Conservation (phyloP, 768 basidiomycete genomes). For the Russula sp. region DNA sequence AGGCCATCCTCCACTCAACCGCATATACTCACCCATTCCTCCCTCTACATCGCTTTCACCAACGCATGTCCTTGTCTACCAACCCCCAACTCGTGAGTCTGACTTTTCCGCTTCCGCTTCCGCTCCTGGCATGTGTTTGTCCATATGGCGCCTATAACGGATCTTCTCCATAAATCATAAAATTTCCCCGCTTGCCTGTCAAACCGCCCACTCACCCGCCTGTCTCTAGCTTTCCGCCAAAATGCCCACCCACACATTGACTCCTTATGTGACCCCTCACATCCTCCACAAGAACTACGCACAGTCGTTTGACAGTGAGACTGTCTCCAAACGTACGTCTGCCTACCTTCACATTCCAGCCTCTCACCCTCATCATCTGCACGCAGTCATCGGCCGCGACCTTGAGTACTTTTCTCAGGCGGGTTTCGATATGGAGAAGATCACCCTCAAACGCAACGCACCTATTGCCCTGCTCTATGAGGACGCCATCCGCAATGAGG, state of each 20-base stretch:
- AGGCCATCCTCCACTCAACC: background rate
- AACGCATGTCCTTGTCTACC: background rate
- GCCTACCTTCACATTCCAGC: background rate
- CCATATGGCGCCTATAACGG: constrained; percentile 8
- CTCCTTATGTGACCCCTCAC: constrained; percentile 85
- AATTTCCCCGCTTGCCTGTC: constrained; percentile 5
- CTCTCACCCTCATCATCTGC: constrained; percentile 24
- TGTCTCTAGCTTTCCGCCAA: constrained; percentile 33
- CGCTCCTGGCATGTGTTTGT: constrained; percentile 10
- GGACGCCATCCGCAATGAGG: constrained; percentile 97
- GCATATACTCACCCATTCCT: background rate
- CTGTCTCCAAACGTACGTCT: constrained; percentile 53
- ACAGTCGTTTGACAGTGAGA: constrained; percentile 65
- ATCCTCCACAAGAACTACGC: constrained; percentile 87
- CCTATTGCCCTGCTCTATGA: constrained; percentile 90
- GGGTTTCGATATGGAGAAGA: constrained; percentile 97
- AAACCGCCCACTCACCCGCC: constrained; percentile 2
- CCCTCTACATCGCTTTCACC: background rate
- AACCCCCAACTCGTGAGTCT: constrained; percentile 9
- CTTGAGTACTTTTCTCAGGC: constrained; percentile 98
- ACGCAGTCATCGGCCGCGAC: constrained; percentile 83
- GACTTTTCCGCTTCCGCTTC: background rate
- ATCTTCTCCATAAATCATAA: constrained; percentile 17
- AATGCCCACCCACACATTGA: constrained; percentile 70
- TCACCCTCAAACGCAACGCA: constrained; percentile 94